Evolutionary conservation across 345 rosid species (phyloP), one percentile per base, ranked within the genome.

Genomic region (Pistacia vera): DNA sequence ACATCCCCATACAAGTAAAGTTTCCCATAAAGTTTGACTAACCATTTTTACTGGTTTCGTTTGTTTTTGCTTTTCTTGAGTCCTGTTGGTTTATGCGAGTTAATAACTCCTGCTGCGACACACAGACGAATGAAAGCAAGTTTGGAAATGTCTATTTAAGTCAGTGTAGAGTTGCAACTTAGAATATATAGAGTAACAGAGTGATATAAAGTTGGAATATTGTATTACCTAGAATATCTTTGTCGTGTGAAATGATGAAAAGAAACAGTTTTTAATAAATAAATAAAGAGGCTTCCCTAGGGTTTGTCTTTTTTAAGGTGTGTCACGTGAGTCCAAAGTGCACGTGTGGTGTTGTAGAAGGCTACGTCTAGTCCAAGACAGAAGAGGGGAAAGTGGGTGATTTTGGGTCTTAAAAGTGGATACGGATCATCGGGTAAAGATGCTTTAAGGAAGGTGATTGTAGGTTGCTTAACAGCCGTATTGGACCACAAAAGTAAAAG

Each of bases 381-480:
- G 36, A 14, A 11, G 48, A 28, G 30, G 30, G 59, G 35, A 71
- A 38, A 75, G 67, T n/a, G 71, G 25, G 46, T 2, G 78, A 17
- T 59, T 63, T 61, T 65, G 78, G 79, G 72, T 55, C 70, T 72
- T 61, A 76, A 82, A 82, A 86, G 87, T 79, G 83, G 84, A 84
- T 78, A 75, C 83, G 75, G 86, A 79, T 79, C 85, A 77, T 82
- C 76, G 77, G 73, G 72, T 75, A 81, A 86, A 82, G 85, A 79
- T 71, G 86, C 83, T 83, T 83, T 82, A 77, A 74, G 36, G 66
- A 69, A 61, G 33, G 55, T 28, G n/a, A 61, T 58, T 60, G 41
- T 58, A 18, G 58, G 77, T 73, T 73, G 73, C 72, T 65, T 11
- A 73, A 55, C 77, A 80, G 80, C 80, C 77, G 55, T 66, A 62